Percentiles rank a stretch among this genome's conserved stretches.
Evolutionary conservation across 495 filamentous ascomycete genomes (phyloP).

Genomic region (Aspergillus bertholletiae): DNA sequence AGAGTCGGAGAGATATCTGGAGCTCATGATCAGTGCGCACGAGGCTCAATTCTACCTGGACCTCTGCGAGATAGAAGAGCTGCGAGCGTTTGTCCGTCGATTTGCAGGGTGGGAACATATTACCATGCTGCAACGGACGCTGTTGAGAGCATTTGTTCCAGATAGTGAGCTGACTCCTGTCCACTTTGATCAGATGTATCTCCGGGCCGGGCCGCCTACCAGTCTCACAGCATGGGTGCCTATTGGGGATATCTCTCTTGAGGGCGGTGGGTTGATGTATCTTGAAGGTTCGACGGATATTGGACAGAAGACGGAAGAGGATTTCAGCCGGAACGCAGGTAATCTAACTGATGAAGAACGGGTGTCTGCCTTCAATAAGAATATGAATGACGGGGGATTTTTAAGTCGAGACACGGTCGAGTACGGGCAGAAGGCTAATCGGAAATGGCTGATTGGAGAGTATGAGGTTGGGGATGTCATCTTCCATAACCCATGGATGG

Average conservation of each 20-base stretch:
- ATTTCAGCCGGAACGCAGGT: slow-evolving; percentile 28
- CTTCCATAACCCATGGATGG: slow-evolving; percentile 50
- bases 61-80: slow-evolving; percentile 39
- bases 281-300: slow-evolving; percentile 31
- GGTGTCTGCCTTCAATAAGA: slow-evolving; percentile 7
- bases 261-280: slow-evolving; percentile 48
- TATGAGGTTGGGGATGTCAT: slow-evolving; percentile 56
- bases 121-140: slow-evolving; percentile 32
- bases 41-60: slow-evolving; percentile 18
- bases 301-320: slow-evolving; percentile 30
- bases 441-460: slow-evolving; percentile 14
- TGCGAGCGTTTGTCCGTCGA: slow-evolving; percentile 39
- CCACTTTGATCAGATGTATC: slow-evolving; percentile 51
- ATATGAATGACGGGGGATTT: slow-evolving; percentile 5
- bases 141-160: slow-evolving; percentile 49
- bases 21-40: slow-evolving; percentile 20
- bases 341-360: slow-evolving; percentile 34
- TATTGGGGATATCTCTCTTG: slow-evolving; percentile 40
- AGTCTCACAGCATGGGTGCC: slow-evolving; percentile 49
- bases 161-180: slow-evolving; percentile 46
- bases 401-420: slow-evolving; percentile 12
- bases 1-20: slow-evolving; percentile 8
- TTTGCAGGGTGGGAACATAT: slow-evolving; percentile 42
- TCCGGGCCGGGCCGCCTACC: slow-evolving; percentile 40
- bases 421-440: slow-evolving; percentile 1